Evolutionary conservation across 345 rosid genomes (phyloP).

Genomic region (Ricinus communis): DNA sequence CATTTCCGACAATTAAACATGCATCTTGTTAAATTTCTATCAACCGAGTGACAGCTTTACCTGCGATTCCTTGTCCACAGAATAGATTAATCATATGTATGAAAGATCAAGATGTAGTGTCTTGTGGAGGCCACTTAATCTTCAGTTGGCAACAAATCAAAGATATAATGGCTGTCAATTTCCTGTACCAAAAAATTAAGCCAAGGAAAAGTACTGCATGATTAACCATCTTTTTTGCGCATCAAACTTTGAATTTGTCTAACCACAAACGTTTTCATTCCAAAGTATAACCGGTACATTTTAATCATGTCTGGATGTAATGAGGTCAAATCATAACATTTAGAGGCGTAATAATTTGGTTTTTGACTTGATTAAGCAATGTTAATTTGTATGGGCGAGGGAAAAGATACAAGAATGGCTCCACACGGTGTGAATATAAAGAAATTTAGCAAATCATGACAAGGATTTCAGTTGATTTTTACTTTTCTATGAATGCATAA

Average conservation of each 20-base stretch:
- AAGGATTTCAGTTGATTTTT: background rate
- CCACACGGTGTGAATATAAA: slow-evolving; percentile 31
- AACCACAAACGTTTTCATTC: background rate
- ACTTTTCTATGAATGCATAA: background rate
- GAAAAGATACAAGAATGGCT: background rate
- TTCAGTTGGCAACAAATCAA: background rate
- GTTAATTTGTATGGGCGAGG: background rate
- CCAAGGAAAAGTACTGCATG: background rate
- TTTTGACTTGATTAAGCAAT: slow-evolving; percentile 18
- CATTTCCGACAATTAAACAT: too few relatives aligned
- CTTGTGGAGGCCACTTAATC: background rate
- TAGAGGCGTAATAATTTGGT: slow-evolving; percentile 9
- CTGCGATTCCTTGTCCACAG: too few relatives aligned
- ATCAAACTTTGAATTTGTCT: background rate
- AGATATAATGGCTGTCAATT: background rate
- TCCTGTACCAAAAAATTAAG: background rate
- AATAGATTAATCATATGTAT: too few relatives aligned
- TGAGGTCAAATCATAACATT: background rate
- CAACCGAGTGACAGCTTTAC: too few relatives aligned
- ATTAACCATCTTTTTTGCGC: background rate
- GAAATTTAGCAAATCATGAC: slow-evolving; percentile 19
- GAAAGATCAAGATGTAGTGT: too few relatives aligned
- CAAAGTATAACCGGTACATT: background rate
- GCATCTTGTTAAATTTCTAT: too few relatives aligned
- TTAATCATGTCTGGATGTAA: background rate